Evolutionary conservation across 306 rosid genomes (phyloP), one percentile per base, ranked within the genome.

Genomic region (Cercis canadensis): DNA sequence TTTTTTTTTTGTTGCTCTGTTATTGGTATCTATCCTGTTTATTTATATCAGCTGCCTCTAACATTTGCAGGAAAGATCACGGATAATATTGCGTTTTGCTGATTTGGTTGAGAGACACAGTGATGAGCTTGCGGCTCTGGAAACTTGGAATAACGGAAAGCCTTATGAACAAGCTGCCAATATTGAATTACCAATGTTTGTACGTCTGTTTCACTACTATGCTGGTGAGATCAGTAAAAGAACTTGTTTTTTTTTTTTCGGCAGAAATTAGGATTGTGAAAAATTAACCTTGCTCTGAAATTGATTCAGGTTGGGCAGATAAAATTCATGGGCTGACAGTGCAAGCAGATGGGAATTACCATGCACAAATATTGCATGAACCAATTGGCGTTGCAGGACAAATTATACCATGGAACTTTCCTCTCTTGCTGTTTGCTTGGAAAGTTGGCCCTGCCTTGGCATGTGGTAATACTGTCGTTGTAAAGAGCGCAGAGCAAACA

Each of bases 371-470:
- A 6, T 78, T 89, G 86, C 96, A 89, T 12, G 92, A 89, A 31
- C 92, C 92, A 60, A 82, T 89, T 11, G 96, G 92, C 13, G 96
- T 89, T 18, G 89, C 89, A 21, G 96, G 96, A 7, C 92, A 89
- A 69, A 89, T 89, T 15, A 80, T 89, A 69, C 96, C 89, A 17
- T 89, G 96, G 96, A 89, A 89, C 76, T 87, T 89, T 67, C 96
- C 96, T 50, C 86, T 89, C 19, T 17, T 89, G 56, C 71, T 84
- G 92, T 82, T 86, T 78, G 82, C 85, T 33, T 89, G 88, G 92
- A 89, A 86, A 81, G 87, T 86, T 70, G 96, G 96, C 10, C 96
- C 96, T 37, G 96, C 96, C 15, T 75, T 88, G 32, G 91, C 89
- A 2, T 75, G 89, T 80, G 95, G 95, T n/a, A 88, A 88, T 39